Evolutionary conservation across 345 rosid species (phyloP).

Genomic region (Luvunga scandens): DNA sequence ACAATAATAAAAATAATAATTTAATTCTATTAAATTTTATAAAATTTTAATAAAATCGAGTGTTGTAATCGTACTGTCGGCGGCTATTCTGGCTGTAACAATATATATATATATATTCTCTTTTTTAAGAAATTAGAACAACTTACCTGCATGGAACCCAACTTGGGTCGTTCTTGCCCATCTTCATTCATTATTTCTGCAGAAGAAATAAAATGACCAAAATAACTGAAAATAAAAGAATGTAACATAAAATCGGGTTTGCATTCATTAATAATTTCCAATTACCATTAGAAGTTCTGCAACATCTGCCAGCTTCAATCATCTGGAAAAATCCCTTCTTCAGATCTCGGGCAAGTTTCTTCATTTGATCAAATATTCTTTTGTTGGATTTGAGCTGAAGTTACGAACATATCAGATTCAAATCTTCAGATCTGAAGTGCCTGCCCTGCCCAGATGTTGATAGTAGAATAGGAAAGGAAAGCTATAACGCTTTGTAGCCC

Average conservation of each 20-base stretch:
- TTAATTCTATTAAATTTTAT: too few relatives aligned
- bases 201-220: too few relatives aligned
- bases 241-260: neutral
- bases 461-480: too few relatives aligned
- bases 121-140: too few relatives aligned
- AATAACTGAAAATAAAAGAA: too few relatives aligned
- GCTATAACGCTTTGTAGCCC: neutral
- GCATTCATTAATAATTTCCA: neutral
- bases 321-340: slow-evolving; percentile 19
- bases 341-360: slow-evolving; percentile 29
- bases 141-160: slow-evolving; percentile 12
- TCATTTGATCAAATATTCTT: slow-evolving; percentile 3
- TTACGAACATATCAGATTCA: neutral
- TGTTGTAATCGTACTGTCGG: too few relatives aligned
- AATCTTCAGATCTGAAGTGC: neutral
- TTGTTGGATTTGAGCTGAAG: fast-evolving
- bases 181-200: slow-evolving; percentile 1
- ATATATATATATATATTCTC: too few relatives aligned
- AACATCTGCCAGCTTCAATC: slow-evolving; percentile 16
- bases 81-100: too few relatives aligned
- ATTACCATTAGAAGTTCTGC: slow-evolving; percentile 12
- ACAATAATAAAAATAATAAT: too few relatives aligned
- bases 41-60: too few relatives aligned
- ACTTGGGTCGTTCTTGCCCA: neutral
- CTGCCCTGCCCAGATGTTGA: too few relatives aligned